Percentiles rank a stretch among this genome's conserved stretches.
phyloP scores from a whole-genome alignment of 129 eudicot genomes.

The Apium graveolens region DNA sequence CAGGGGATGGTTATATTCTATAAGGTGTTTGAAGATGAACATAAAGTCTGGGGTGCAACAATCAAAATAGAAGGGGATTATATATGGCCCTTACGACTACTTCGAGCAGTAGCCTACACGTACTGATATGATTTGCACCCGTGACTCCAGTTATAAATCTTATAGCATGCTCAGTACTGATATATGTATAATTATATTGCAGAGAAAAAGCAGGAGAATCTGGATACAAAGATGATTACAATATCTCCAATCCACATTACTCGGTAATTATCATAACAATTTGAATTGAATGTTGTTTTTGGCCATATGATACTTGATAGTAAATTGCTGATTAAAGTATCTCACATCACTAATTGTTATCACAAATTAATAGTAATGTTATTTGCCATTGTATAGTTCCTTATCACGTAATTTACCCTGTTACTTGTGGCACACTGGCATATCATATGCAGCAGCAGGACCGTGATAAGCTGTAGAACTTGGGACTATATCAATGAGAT shows the following conservation, averaged over 20 bases:
- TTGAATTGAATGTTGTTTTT: constrained; percentile 9
- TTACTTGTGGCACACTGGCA: not conserved
- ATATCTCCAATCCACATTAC: constrained; percentile 81
- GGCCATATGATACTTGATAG: not conserved
- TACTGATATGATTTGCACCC: constrained; percentile 5
- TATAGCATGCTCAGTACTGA: not conserved
- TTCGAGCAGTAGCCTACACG: constrained; percentile 90
- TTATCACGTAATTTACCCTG: not conserved
- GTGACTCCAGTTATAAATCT: not conserved
- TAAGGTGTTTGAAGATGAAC: constrained; percentile 73
- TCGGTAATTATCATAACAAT: constrained; percentile 43
- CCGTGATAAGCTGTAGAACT: not conserved
- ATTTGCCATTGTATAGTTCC: not conserved
- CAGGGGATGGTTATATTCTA: constrained; percentile 85
- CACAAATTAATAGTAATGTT: not conserved
- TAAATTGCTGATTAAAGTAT: not conserved
- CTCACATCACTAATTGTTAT: not conserved
- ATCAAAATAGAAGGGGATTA: constrained; percentile 88
- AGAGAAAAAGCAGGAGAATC: constrained; percentile 80
- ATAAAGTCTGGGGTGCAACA: constrained; percentile 67
- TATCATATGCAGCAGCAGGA: not conserved
- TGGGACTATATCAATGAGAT: not conserved
- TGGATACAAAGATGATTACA: constrained; percentile 71
- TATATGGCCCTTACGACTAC: constrained; percentile 92
- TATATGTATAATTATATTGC: too few relatives aligned